phyloP scores from a whole-genome alignment of 2,329 filamentous ascomycete species.

The Arachnomyces sp. region DNA sequence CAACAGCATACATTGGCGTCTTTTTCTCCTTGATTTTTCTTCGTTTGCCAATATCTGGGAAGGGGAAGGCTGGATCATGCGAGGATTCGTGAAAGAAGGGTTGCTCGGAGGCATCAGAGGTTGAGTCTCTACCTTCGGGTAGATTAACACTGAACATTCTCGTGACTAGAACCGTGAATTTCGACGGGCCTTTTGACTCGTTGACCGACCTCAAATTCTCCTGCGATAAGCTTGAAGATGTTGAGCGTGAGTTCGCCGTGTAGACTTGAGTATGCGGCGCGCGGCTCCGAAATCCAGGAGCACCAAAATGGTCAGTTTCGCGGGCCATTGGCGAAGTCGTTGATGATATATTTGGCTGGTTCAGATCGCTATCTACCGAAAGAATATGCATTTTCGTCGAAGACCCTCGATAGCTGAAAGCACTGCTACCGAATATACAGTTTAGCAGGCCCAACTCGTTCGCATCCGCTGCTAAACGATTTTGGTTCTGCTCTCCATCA shows the following conservation, averaged over 20 bases:
- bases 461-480: constrained; percentile 37
- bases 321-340: constrained; percentile 17
- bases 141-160: constrained; percentile 53
- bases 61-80: constrained; percentile 29
- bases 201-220: constrained; percentile 19
- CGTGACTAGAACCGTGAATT: constrained; percentile 50
- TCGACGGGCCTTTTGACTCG: constrained; percentile 34
- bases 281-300: constrained; percentile 15
- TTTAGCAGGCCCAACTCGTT: constrained; percentile 48
- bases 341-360: constrained; percentile 6
- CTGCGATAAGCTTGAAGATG: constrained; percentile 14
- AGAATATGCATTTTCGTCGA: constrained; percentile 56
- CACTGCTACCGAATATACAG: constrained; percentile 54
- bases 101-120: constrained; percentile 27
- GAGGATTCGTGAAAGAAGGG: constrained; percentile 26
- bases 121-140: constrained; percentile 36
- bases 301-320: constrained; percentile 13
- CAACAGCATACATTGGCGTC: constrained; percentile 54
- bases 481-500: constrained; percentile 27
- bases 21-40: constrained; percentile 45
- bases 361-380: constrained; percentile 31
- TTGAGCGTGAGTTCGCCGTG: constrained; percentile 26
- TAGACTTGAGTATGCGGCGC: constrained; percentile 31
- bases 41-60: constrained; percentile 32
- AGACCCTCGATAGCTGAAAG: constrained; percentile 51